Conservation (phyloP, 768 basidiomycete genomes). For the Podaxis sp. region DNA sequence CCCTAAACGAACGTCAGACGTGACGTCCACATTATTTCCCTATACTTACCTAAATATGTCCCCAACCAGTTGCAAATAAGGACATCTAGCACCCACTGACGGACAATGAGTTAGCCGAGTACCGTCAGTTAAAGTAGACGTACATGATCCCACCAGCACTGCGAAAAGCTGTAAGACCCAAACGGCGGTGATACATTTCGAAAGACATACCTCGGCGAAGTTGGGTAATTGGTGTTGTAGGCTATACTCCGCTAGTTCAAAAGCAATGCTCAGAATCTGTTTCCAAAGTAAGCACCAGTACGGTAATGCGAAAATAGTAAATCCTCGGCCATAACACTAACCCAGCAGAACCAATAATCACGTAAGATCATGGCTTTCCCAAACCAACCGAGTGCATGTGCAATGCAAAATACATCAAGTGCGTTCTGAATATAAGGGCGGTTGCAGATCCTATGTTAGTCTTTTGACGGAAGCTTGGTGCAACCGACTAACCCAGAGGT, state of each 20-base stretch:
- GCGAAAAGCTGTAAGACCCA: slow-evolving; percentile 16
- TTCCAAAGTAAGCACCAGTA: slow-evolving; percentile 15
- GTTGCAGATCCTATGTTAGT: background rate
- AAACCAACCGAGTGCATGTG: slow-evolving; percentile 87
- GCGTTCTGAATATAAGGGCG: slow-evolving; percentile 50
- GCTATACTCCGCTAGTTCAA: slow-evolving; percentile 87
- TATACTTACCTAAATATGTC: slow-evolving; percentile 65
- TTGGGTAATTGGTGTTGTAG: slow-evolving; percentile 86
- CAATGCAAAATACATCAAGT: slow-evolving; percentile 83
- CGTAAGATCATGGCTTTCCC: slow-evolving; percentile 88
- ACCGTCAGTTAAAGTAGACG: slow-evolving; percentile 25
- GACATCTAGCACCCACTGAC: slow-evolving; percentile 84
- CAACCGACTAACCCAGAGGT: slow-evolving; percentile 58
- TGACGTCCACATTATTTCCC: slow-evolving; percentile 14
- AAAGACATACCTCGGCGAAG: slow-evolving; percentile 70
- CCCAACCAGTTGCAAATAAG: slow-evolving; percentile 88
- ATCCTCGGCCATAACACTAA: slow-evolving; percentile 28
- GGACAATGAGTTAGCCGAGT: slow-evolving; percentile 13
- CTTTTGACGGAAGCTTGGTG: background rate
- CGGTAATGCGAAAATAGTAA: slow-evolving; percentile 9
- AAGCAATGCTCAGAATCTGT: slow-evolving; percentile 83
- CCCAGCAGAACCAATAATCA: slow-evolving; percentile 96
- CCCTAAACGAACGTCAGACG: slow-evolving; percentile 40
- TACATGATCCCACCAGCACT: slow-evolving; percentile 97
- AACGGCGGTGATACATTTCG: slow-evolving; percentile 12